A percentile compares a stretch with the other conserved stretches of the same genome.
phyloP scores from a whole-genome alignment of 768 basidiomycete genomes.

The Cystobasidium tubakii region DNA sequence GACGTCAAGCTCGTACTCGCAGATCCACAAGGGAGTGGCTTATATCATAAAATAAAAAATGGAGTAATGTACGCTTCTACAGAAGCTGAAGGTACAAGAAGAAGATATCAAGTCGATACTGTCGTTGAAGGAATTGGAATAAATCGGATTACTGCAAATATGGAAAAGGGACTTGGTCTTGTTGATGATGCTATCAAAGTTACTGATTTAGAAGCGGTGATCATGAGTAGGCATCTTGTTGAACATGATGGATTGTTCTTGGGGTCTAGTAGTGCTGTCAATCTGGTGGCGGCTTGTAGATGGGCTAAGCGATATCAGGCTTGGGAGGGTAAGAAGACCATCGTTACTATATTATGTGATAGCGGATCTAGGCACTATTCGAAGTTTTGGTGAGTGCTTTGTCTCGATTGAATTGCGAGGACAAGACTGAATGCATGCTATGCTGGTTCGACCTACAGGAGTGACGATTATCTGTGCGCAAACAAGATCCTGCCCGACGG shows the following conservation, averaged over 20 bases:
- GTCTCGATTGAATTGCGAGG: background rate
- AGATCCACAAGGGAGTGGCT: slow-evolving; percentile 88
- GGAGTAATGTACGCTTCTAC: slow-evolving; percentile 92
- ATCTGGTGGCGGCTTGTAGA: slow-evolving; percentile 83
- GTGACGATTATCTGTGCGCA: slow-evolving; percentile 31
- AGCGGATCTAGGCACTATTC: slow-evolving; percentile 68
- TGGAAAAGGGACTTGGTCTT: slow-evolving; percentile 72
- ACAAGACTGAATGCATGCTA: background rate
- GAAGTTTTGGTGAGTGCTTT: slow-evolving; percentile 56
- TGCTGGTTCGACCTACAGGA: slow-evolving; percentile 13
- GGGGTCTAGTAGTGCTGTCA: slow-evolving; percentile 93
- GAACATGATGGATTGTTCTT: slow-evolving; percentile 85
- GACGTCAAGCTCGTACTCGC: slow-evolving; percentile 66
- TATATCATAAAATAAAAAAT: slow-evolving; percentile 89
- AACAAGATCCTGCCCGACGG: slow-evolving; percentile 46
- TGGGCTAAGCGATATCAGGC: slow-evolving; percentile 58
- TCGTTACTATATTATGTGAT: slow-evolving; percentile 88
- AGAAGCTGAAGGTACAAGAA: slow-evolving; percentile 86
- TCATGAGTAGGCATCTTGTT: slow-evolving; percentile 91
- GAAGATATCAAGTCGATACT: slow-evolving; percentile 88
- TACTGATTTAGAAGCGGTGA: slow-evolving; percentile 85
- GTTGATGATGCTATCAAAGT: slow-evolving; percentile 86
- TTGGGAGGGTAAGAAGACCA: slow-evolving; percentile 62
- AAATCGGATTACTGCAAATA: slow-evolving; percentile 85
- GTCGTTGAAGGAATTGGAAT: slow-evolving; percentile 67